These are phyloP conservation scores for Penstemon davidsonii DNA, from an alignment of 257 asterid genomes.

Conservation along the genomic window DNA sequence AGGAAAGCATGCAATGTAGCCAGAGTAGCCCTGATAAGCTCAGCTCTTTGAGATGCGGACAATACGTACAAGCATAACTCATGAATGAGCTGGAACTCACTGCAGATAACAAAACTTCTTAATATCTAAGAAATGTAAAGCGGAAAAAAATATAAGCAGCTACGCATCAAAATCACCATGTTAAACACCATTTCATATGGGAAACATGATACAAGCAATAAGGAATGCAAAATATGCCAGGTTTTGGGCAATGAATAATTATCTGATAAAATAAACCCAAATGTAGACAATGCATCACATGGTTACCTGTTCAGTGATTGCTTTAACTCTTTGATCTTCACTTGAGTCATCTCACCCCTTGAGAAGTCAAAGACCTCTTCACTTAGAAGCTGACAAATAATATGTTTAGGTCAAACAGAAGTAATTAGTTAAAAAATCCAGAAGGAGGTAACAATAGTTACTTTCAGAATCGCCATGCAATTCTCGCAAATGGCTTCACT, in stretches of 20 bases:
- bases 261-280: background rate
- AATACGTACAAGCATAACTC: conserved; percentile 89
- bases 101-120: conserved; percentile 39
- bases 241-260: conserved; percentile 1
- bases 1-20: conserved; percentile 95
- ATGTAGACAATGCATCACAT: background rate
- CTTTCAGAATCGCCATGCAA: conserved; percentile 97
- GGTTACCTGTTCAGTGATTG: conserved; percentile 84
- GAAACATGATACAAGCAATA: too few relatives aligned
- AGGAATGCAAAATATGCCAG: background rate
- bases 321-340: conserved; percentile 92
- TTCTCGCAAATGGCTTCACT: conserved; percentile 97
- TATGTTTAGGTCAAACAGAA: conserved; percentile 20
- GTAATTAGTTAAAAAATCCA: conserved; percentile 11
- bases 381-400: conserved; percentile 80
- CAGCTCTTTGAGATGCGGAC: conserved; percentile 91
- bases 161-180: background rate
- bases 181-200: background rate
- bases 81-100: conserved; percentile 96
- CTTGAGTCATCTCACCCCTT: conserved; percentile 99
- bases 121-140: conserved; percentile 5
- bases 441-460: conserved; percentile 30
- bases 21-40: conserved; percentile 91
- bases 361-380: conserved; percentile 99
- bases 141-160: background rate